Percentiles rank a stretch among this genome's conserved stretches.
phyloP scores from a whole-genome alignment of 805 yeast genomes.

The Cyberlindnera misumaiensis region DNA sequence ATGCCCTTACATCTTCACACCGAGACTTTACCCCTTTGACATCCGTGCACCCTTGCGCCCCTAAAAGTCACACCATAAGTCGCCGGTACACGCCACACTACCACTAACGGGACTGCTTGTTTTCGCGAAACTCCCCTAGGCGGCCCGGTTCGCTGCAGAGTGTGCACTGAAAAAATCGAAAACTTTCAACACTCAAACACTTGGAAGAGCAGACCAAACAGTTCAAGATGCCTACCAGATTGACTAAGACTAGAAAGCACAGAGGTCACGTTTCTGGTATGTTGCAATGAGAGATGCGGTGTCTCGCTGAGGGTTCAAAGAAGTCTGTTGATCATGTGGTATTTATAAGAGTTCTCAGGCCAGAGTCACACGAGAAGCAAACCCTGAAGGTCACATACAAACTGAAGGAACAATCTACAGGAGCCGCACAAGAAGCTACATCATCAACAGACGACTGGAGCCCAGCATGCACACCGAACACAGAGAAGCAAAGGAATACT shows the following conservation, averaged over 20 bases:
- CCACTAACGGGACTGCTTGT: neutral
- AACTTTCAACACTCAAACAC: slow-evolving; percentile 5
- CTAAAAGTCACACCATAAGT: too few species aligned
- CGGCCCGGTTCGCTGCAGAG: neutral
- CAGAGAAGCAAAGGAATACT: neutral
- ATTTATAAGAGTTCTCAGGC: too few species aligned
- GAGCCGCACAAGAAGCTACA: too few species aligned
- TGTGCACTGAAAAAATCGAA: slow-evolving; percentile 13
- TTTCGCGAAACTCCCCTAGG: slow-evolving; percentile 4
- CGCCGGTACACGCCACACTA: too few species aligned
- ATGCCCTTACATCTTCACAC: too few species aligned
- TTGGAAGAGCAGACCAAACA: slow-evolving; percentile 17
- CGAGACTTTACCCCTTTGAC: too few species aligned
- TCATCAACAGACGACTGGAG: neutral
- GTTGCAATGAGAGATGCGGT: slow-evolving; percentile 28
- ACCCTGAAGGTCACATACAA: too few species aligned
- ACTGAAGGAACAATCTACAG: too few species aligned
- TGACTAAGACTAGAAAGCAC: slow-evolving; percentile 99
- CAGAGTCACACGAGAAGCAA: too few species aligned
- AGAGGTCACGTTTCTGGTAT: slow-evolving; percentile 99
- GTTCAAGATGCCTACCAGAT: slow-evolving; percentile 92
- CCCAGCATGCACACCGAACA: neutral
- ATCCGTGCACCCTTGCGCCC: too few species aligned
- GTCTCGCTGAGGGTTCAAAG: neutral
- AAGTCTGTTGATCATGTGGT: too few species aligned